Percentiles rank a stretch among this genome's conserved stretches.
phyloP scores from a whole-genome alignment of 768 basidiomycete genomes.

The Leccinum incarnatum region DNA sequence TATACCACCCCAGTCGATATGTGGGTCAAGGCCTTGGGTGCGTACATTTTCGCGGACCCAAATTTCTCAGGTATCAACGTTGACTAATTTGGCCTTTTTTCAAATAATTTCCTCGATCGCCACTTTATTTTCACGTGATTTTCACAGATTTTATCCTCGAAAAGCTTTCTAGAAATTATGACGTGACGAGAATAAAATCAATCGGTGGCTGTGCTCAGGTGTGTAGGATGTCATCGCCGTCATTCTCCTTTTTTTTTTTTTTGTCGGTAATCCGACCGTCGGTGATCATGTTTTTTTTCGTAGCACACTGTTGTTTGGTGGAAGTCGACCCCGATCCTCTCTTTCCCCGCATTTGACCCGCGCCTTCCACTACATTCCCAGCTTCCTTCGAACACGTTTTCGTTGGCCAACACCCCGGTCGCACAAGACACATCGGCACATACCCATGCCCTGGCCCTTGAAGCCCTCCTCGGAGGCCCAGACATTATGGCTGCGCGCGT shows the following conservation, averaged over 20 bases:
- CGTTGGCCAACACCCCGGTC: slow-evolving; percentile 69
- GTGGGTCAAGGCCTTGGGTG: slow-evolving; percentile 87
- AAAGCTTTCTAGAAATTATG: slow-evolving; percentile 67
- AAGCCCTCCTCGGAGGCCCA: slow-evolving; percentile 73
- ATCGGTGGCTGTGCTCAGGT: slow-evolving; percentile 82
- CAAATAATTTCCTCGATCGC: slow-evolving; percentile 30
- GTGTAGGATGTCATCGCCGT: slow-evolving; percentile 14
- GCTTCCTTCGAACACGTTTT: slow-evolving; percentile 64
- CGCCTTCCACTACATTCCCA: slow-evolving; percentile 67
- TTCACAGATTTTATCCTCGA: slow-evolving; percentile 66
- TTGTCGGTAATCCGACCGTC: slow-evolving; percentile 5
- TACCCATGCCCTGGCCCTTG: slow-evolving; percentile 72
- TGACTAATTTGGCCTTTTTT: slow-evolving; percentile 36
- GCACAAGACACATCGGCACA: slow-evolving; percentile 81
- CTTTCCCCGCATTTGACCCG: slow-evolving; percentile 70
- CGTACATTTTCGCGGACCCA: slow-evolving; percentile 49
- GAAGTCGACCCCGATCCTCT: slow-evolving; percentile 74
- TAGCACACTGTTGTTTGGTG: slow-evolving; percentile 82
- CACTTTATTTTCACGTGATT: slow-evolving; percentile 31
- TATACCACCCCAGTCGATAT: slow-evolving; percentile 88
- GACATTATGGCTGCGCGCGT: slow-evolving; percentile 75
- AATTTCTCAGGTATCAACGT: slow-evolving; percentile 46
- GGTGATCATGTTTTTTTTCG: neutral
- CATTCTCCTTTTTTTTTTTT: neutral
- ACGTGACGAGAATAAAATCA: slow-evolving; percentile 66